Evolutionary conservation across 345 rosid genomes (phyloP).

Genomic region (Aethionema arabicum): DNA sequence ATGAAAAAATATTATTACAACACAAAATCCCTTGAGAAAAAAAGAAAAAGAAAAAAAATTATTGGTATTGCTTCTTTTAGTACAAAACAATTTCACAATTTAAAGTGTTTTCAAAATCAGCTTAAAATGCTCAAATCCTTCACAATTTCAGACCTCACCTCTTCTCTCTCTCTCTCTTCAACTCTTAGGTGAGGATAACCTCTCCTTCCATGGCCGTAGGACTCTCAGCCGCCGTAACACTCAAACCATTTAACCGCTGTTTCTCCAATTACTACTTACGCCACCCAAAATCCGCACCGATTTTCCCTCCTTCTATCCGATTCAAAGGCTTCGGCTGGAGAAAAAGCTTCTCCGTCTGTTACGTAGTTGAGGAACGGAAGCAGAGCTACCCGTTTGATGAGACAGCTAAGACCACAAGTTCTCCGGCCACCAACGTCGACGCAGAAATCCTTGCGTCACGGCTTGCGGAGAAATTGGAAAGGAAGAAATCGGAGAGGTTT

Average conservation of each 20-base stretch:
- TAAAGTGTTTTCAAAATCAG: neutral
- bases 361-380: conserved; percentile 58
- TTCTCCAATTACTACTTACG: conserved; percentile 35
- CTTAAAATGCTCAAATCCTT: conserved; percentile 22
- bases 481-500: conserved; percentile 76
- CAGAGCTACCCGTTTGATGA: conserved; percentile 39
- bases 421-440: conserved; percentile 19
- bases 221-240: conserved; percentile 45
- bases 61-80: neutral
- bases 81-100: neutral
- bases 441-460: conserved; percentile 39
- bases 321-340: conserved; percentile 7
- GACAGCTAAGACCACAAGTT: conserved; percentile 27
- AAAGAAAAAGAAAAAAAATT: too few relatives aligned
- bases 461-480: conserved; percentile 49
- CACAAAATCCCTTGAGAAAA: too few relatives aligned
- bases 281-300: conserved; percentile 38
- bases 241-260: conserved; percentile 42
- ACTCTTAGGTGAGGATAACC: too few relatives aligned
- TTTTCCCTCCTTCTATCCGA: conserved; percentile 34
- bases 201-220: conserved; percentile 66
- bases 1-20: too few relatives aligned
- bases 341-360: conserved; percentile 49
- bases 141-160: conserved; percentile 36
- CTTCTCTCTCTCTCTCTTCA: conserved; percentile 2